Evolutionary conservation across 305 asterid species (phyloP), one percentile per base, ranked within the genome.

Genomic region (Solanum hybrid): DNA sequence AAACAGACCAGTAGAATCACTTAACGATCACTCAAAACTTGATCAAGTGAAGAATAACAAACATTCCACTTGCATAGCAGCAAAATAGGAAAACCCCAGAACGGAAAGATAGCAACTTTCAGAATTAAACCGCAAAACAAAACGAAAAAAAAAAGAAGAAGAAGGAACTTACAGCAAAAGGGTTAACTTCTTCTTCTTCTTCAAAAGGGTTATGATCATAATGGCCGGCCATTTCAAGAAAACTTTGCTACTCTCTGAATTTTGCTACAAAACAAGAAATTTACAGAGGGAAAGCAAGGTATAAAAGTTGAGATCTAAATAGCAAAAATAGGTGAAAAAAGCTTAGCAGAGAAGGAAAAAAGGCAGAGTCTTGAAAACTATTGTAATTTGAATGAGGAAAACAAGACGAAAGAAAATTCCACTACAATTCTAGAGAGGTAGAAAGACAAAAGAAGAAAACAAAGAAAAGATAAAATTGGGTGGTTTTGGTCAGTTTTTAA

Each of bases 181-280:
- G 99, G 89, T 96, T 96, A 91, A 94, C 98, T 94, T 95, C 98
- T 22, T 95, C 95, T 76, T 91, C 94, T 89, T 96, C 99, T 26
- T 94, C 99, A 66, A 96, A 96, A 87, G 99, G 99, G 89, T 96
- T 96, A 60, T 91, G 93, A 91, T 96, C 99, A 89, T 93, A 96
- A 87, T 96, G 98, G 90, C 97, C 94, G 51, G 97, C 99, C 99
- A 96, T 96, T 86, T 85, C 40, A 56, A 51, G 69, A 12, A 29
- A 36, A 11, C n/a, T 78, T 36, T 78, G 0, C 34, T 6, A 37
- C 6, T 78, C 22, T 51, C 19, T 45, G 10, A 82, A 45, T 42
- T 82, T 72, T 64, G 60, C 60, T 60, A 72, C 14, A 7, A 73
- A 60, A 36, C 31, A 64, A 19, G 64, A 69, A 84, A 42, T 5